Evolutionary conservation across 169 alveolate species (phyloP).

Genomic region (Perkinsus chesapeaki): DNA sequence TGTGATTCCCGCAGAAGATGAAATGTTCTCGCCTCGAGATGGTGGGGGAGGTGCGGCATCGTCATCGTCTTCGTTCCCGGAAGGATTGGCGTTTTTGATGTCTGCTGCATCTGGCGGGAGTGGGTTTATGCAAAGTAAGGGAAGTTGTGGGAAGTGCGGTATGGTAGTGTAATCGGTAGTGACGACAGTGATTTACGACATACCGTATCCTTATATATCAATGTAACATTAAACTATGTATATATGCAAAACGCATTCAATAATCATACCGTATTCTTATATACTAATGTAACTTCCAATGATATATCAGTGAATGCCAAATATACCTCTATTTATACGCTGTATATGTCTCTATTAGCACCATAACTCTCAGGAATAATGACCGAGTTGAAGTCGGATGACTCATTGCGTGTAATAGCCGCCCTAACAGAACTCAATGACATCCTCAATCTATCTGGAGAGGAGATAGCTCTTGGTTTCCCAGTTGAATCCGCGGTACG

Average conservation of each 20-base stretch:
- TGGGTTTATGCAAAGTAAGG: background rate
- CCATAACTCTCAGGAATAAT: background rate
- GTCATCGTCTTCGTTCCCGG: background rate
- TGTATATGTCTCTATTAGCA: no score
- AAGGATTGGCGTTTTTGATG: background rate
- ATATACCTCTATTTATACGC: no score
- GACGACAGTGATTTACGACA: no score
- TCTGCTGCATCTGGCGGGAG: background rate
- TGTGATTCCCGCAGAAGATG: background rate
- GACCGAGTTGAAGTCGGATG: background rate
- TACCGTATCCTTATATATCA: no score
- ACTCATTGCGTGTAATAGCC: background rate
- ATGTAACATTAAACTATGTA: no score
- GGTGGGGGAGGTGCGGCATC: background rate
- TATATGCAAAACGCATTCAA: no score
- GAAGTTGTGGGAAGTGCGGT: background rate
- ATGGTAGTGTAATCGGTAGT: background rate
- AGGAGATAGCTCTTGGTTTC: background rate
- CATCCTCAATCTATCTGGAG: background rate
- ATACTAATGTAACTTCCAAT: no score
- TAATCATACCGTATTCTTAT: no score
- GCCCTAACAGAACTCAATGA: background rate
- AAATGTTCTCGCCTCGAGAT: background rate
- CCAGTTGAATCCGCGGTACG: background rate
- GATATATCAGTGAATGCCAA: no score